phyloP scores from a whole-genome alignment of 179 eudicot species.

The Spergularia azorica region DNA sequence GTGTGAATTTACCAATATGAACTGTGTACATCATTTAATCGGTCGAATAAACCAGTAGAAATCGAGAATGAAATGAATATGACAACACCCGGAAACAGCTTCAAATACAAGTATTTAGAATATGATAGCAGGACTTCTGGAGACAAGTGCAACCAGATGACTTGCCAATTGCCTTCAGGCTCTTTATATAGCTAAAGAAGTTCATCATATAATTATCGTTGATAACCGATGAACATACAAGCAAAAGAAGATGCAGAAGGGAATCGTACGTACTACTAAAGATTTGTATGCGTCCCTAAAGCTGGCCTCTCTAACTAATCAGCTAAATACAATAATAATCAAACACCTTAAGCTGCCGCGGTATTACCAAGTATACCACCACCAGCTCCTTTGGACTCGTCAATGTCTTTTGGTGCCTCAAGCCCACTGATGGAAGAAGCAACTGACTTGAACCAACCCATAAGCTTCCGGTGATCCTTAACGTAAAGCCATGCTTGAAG shows the following conservation, averaged over 20 bases:
- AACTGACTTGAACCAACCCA: constrained; percentile 75
- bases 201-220: too few relatives aligned
- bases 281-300: not conserved
- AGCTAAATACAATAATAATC: constrained; percentile 17
- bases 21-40: too few relatives aligned
- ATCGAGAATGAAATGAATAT: too few relatives aligned
- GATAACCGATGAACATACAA: not conserved
- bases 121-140: too few relatives aligned
- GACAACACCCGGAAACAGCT: too few relatives aligned
- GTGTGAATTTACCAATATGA: too few relatives aligned
- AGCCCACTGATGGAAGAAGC: constrained; percentile 45
- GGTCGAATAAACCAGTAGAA: too few relatives aligned
- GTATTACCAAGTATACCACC: not conserved
- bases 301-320: not conserved
- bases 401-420: constrained; percentile 18
- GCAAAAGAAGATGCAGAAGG: constrained; percentile 6
- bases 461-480: constrained; percentile 74
- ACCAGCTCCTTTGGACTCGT: constrained; percentile 21
- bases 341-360: constrained; percentile 19
- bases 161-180: too few relatives aligned
- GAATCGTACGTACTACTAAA: not conserved
- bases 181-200: too few relatives aligned
- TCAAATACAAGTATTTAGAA: too few relatives aligned
- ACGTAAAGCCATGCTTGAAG: constrained; percentile 95
- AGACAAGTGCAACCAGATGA: too few relatives aligned